Evolutionary conservation across 2,329 filamentous ascomycete genomes (phyloP).

Genomic region (Botrytis tulipae): DNA sequence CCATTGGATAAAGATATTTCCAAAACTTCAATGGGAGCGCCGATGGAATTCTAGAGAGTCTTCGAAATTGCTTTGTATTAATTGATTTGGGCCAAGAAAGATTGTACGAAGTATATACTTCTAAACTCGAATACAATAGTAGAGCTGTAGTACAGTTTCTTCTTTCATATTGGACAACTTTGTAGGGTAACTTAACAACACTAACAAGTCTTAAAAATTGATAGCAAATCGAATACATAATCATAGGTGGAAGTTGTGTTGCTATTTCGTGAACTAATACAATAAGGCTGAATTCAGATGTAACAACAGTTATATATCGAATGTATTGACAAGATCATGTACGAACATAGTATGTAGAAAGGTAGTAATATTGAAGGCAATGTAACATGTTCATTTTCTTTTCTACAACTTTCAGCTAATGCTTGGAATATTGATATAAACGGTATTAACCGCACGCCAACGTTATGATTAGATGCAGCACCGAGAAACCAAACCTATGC

Average conservation of each 20-base stretch:
- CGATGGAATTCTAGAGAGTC: not conserved
- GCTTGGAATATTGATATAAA: not conserved
- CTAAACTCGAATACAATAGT: not conserved
- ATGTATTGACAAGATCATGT: not conserved
- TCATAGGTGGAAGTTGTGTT: not conserved
- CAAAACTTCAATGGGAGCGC: not conserved
- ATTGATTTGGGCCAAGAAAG: not conserved
- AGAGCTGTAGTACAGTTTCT: not conserved
- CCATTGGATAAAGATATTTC: not conserved
- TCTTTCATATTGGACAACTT: not conserved
- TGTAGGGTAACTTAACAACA: not conserved
- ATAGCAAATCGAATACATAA: not conserved
- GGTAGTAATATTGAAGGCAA: not conserved
- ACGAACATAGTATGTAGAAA: not conserved
- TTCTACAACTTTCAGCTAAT: not conserved
- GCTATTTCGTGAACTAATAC: not conserved
- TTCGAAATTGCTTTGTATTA: not conserved
- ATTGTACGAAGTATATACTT: not conserved
- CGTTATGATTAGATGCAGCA: not conserved
- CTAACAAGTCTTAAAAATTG: not conserved
- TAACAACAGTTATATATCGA: not conserved
- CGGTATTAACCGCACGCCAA: not conserved
- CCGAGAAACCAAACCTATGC: not conserved
- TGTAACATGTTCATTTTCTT: not conserved
- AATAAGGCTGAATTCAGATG: not conserved